phyloP scores from a whole-genome alignment of 73 alveolate genomes.

The Paramecium octaurelia region DNA sequence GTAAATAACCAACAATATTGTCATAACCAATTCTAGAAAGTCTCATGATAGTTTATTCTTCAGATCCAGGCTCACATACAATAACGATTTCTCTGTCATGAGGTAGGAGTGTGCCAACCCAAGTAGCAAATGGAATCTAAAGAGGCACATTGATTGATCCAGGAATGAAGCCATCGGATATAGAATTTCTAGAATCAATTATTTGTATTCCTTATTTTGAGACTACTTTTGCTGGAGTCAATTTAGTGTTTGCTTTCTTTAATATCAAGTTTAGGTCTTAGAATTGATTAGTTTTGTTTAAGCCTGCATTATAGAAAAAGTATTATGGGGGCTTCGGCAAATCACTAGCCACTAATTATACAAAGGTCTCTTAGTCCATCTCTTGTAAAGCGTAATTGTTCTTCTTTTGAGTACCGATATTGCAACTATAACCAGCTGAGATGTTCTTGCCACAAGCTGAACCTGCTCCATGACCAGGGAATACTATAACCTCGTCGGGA shows the following conservation, averaged over 20 bases:
- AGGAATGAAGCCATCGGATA: slow-evolving; percentile 43
- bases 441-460: slow-evolving; percentile 70
- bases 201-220: not conserved
- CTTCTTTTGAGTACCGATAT: slow-evolving; percentile 40
- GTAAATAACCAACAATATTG: slow-evolving; percentile 39
- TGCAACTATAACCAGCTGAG: slow-evolving; percentile 48
- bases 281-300: slow-evolving; percentile 19
- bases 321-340: slow-evolving; percentile 61
- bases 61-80: slow-evolving; percentile 55
- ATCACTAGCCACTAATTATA: slow-evolving; percentile 47
- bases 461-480: slow-evolving; percentile 87
- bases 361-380: slow-evolving; percentile 42
- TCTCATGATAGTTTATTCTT: slow-evolving; percentile 64
- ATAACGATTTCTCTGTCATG: slow-evolving; percentile 44
- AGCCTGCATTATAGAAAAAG: slow-evolving; percentile 63
- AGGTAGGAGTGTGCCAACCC: slow-evolving; percentile 64
- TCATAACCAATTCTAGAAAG: slow-evolving; percentile 66
- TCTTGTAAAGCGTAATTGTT: slow-evolving; percentile 59
- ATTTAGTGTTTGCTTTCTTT: not conserved
- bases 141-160: slow-evolving; percentile 61
- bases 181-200: slow-evolving; percentile 49
- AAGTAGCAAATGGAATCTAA: slow-evolving; percentile 59
- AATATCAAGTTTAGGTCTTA: not conserved
- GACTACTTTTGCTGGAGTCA: not conserved
- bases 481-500: slow-evolving; percentile 71